A percentile compares a stretch with the other conserved stretches of the same genome.
phyloP scores from a whole-genome alignment of 225 moss, liverwort and hornwort genomes.

The Pseudoscleropodium purum region DNA sequence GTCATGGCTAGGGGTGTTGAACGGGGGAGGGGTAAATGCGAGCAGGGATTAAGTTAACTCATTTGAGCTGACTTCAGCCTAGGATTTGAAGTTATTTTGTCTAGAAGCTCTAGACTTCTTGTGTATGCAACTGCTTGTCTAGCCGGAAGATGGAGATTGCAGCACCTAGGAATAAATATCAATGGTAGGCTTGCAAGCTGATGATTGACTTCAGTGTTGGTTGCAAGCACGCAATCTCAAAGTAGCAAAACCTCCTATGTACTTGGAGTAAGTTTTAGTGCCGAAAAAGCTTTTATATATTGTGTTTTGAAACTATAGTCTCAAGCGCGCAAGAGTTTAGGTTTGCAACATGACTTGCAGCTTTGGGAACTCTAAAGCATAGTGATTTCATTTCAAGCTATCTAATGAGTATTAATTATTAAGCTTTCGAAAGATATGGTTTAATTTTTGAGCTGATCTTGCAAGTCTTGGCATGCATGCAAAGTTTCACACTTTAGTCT shows the following conservation, averaged over 20 bases:
- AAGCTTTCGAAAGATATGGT: not conserved
- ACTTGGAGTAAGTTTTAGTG: not conserved
- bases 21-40: no score
- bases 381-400: not conserved
- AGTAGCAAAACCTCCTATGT: not conserved
- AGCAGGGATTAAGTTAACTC: no score
- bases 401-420: not conserved
- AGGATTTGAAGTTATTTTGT: not conserved
- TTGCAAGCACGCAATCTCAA: not conserved
- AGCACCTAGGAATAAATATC: slow-evolving; percentile 3
- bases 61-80: not conserved
- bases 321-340: not conserved
- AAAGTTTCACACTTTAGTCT: not conserved
- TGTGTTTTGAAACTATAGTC: not conserved
- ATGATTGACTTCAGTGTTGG: not conserved
- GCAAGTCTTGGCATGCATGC: not conserved
- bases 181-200: not conserved
- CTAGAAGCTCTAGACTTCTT: not conserved
- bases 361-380: not conserved
- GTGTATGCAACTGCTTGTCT: not conserved
- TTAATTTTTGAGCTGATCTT: not conserved
- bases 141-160: not conserved
- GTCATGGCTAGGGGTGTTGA: no score
- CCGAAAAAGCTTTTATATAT: not conserved
- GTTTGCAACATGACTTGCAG: not conserved